phyloP scores from a whole-genome alignment of 306 rosid species.

The Glycine soja region DNA sequence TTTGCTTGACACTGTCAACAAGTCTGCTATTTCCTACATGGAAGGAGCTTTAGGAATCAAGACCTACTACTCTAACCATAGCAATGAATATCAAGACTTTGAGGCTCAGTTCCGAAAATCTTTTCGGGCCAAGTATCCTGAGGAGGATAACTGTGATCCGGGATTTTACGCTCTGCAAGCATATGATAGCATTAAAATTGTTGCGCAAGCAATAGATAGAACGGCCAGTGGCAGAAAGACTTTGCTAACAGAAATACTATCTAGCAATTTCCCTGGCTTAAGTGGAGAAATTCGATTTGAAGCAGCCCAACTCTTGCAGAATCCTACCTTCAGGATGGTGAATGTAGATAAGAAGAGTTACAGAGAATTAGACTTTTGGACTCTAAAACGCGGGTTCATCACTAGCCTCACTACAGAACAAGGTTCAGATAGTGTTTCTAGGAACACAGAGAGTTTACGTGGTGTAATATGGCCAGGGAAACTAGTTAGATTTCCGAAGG shows the following conservation, averaged over 20 bases:
- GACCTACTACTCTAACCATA: conserved; percentile 52
- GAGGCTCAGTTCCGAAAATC: conserved; percentile 50
- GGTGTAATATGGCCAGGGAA: conserved; percentile 78
- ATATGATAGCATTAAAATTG: conserved; percentile 61
- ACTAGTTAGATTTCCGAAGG: conserved; percentile 52
- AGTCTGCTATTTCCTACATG: conserved; percentile 59
- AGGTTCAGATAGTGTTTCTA: conserved; percentile 17
- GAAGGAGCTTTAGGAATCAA: conserved; percentile 76
- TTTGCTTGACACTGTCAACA: conserved; percentile 55
- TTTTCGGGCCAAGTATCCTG: conserved; percentile 48
- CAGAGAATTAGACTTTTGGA: conserved; percentile 68
- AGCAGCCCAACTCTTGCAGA: conserved; percentile 48
- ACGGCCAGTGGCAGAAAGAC: conserved; percentile 17
- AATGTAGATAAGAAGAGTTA: conserved; percentile 55
- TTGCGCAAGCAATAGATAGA: conserved; percentile 56
- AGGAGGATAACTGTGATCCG: conserved; percentile 58
- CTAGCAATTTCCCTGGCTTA: conserved; percentile 59
- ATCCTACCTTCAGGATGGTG: conserved; percentile 56
- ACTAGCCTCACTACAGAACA: conserved; percentile 25
- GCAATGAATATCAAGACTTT: conserved; percentile 51
- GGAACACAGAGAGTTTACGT: conserved; percentile 35
- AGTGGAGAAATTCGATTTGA: conserved; percentile 68
- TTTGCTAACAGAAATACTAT: conserved; percentile 38
- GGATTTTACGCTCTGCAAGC: conserved; percentile 70
- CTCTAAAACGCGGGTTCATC: conserved; percentile 49